These are phyloP conservation scores for Kalmusia sp. DNA, from an alignment of 2,329 filamentous ascomycete species.

Conservation along the genomic window DNA sequence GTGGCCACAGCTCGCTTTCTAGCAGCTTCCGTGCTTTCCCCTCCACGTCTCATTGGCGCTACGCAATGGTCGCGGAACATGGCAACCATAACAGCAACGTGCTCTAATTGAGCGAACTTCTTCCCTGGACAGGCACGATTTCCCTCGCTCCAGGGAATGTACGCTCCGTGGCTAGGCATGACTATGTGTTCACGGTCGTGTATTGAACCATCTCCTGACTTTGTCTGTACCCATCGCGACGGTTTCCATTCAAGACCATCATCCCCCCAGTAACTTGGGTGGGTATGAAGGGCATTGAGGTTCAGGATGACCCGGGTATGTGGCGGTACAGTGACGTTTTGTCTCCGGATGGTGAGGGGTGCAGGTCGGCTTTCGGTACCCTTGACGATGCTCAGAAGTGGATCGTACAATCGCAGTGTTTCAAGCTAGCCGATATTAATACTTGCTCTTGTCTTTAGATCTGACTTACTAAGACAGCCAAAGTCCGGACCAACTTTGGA, in stretches of 20 bases:
- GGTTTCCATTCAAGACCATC: conserved; percentile 39
- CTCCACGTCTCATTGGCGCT: not conserved
- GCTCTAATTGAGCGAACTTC: conserved; percentile 47
- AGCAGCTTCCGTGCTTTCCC: conserved; percentile 5
- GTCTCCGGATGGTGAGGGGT: conserved; percentile 5
- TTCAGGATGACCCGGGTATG: conserved; percentile 21
- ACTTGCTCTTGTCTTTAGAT: not conserved
- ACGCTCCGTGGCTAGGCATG: conserved; percentile 3
- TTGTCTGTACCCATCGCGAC: conserved; percentile 30
- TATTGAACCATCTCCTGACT: not conserved
- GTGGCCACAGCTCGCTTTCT: conserved; percentile 3
- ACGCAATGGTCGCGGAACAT: conserved; percentile 26
- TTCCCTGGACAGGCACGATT: conserved; percentile 38
- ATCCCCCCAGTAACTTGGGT: conserved; percentile 40
- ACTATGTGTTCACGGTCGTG: not conserved
- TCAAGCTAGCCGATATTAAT: conserved; percentile 31
- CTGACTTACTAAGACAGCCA: conserved; percentile 36
- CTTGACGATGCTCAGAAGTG: conserved; percentile 42
- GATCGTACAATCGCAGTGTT: conserved; percentile 50
- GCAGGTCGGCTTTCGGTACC: conserved; percentile 23
- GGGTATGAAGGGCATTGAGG: conserved; percentile 32
- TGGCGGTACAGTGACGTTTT: conserved; percentile 15
- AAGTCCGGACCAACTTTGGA: conserved; percentile 51
- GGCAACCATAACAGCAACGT: conserved; percentile 37
- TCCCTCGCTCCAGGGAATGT: conserved; percentile 38